These are phyloP conservation scores for Globomyces sp. DNA, from an alignment of 371 early-diverging fungal species.

Conservation along the genomic window DNA sequence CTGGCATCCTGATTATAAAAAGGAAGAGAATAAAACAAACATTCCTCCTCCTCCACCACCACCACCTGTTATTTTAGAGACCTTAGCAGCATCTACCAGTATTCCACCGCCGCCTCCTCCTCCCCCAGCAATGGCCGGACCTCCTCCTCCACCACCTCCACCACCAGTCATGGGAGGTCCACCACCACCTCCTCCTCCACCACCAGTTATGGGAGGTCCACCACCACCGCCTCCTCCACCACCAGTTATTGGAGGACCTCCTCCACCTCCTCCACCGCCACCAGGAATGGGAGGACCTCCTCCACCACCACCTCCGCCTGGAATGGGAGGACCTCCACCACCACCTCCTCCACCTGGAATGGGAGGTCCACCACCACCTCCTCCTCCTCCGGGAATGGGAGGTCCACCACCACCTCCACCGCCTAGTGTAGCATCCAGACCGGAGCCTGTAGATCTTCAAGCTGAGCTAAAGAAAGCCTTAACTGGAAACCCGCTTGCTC, in stretches of 20 bases:
- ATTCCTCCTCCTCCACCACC: slow-evolving; percentile 31
- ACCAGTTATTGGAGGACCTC: slow-evolving; percentile 22
- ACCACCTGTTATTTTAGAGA: slow-evolving; percentile 7
- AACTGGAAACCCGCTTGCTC: slow-evolving; percentile 29
- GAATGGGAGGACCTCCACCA: slow-evolving; percentile 24
- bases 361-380: slow-evolving; percentile 26
- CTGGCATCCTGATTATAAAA: slow-evolving; percentile 11
- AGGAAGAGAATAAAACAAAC: neutral
- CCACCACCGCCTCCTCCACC: slow-evolving; percentile 40
- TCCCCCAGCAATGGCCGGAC: slow-evolving; percentile 23
- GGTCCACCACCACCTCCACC: slow-evolving; percentile 24
- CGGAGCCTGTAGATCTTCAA: slow-evolving; percentile 27
- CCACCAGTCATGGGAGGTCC: neutral
- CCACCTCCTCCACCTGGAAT: slow-evolving; percentile 25
- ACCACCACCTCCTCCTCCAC: neutral
- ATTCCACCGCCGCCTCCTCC: slow-evolving; percentile 39
- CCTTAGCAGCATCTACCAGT: neutral
- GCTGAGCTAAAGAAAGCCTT: slow-evolving; percentile 29
- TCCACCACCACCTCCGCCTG: neutral
- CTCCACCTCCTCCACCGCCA: slow-evolving; percentile 14
- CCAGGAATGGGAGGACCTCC: neutral
- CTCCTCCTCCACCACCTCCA: slow-evolving; percentile 18
- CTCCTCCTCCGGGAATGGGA: slow-evolving; percentile 18
- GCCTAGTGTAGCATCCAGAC: slow-evolving; percentile 17
- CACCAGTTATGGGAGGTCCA: slow-evolving; percentile 18